Conservation (phyloP, 768 basidiomycete genomes). For the Pleurotus citrinopileatus region DNA sequence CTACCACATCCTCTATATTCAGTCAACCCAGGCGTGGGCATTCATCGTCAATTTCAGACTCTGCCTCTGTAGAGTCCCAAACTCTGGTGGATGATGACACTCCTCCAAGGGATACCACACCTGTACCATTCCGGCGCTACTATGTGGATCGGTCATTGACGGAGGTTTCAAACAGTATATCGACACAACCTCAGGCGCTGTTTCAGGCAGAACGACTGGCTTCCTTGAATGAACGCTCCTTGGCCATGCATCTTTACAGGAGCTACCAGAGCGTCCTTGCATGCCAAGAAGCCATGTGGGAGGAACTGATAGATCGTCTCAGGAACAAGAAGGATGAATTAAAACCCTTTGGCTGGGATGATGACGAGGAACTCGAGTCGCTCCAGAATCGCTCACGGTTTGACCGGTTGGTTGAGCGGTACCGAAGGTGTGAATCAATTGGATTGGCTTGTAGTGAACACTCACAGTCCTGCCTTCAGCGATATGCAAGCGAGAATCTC, state of each 20-base stretch:
- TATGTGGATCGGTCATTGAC: constrained; percentile 45
- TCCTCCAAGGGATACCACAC: constrained; percentile 16
- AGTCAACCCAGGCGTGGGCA: constrained; percentile 9
- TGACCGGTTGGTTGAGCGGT: constrained; percentile 57
- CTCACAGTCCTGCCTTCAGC: constrained; percentile 36
- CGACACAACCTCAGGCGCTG: constrained; percentile 30
- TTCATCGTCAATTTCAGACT: constrained; percentile 26
- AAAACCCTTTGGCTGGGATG: constrained; percentile 65
- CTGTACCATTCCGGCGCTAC: constrained; percentile 32
- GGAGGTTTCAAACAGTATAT: constrained; percentile 32
- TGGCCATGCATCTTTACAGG: constrained; percentile 69
- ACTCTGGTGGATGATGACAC: constrained; percentile 13
- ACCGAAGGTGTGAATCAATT: constrained; percentile 35
- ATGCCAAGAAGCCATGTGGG: constrained; percentile 77
- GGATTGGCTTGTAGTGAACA: not conserved
- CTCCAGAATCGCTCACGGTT: constrained; percentile 55
- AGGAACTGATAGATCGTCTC: constrained; percentile 62
- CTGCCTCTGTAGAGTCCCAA: constrained; percentile 14
- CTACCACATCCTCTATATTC: constrained; percentile 21
- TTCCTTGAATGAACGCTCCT: constrained; percentile 52
- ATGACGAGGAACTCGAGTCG: constrained; percentile 59
- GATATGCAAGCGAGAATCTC: constrained; percentile 67
- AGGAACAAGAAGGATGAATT: constrained; percentile 54
- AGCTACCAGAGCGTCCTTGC: constrained; percentile 61
- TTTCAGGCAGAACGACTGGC: constrained; percentile 41